phyloP scores from a whole-genome alignment of 2,329 filamentous ascomycete species.

The Ophiostoma angusticollis region DNA sequence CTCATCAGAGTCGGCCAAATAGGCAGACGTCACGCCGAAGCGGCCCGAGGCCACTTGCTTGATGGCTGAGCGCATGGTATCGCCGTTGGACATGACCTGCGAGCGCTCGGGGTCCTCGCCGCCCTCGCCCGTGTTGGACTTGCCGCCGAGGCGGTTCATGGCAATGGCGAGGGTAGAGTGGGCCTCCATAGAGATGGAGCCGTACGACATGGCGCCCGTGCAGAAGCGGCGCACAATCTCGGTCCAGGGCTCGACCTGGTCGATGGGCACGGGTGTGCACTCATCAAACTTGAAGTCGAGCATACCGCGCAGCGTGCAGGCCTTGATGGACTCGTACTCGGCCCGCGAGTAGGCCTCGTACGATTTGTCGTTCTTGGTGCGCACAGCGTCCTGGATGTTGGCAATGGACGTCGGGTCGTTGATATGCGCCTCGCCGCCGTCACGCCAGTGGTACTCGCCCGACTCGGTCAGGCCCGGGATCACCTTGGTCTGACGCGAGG shows the following conservation, averaged over 20 bases:
- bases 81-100: conserved; percentile 73
- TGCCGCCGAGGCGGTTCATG: conserved; percentile 93
- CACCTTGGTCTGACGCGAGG: conserved; percentile 61
- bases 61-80: conserved; percentile 94
- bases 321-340: conserved; percentile 92
- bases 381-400: conserved; percentile 92
- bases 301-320: conserved; percentile 85
- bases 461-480: conserved; percentile 78
- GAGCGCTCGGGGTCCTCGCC: conserved; percentile 91
- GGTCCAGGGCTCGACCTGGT: conserved; percentile 96
- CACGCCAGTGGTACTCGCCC: conserved; percentile 96
- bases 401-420: conserved; percentile 92
- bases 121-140: conserved; percentile 96
- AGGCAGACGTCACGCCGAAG: conserved; percentile 91
- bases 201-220: conserved; percentile 96
- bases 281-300: conserved; percentile 95
- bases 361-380: conserved; percentile 95
- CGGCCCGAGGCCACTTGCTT: conserved; percentile 95
- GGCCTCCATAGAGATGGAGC: conserved; percentile 96
- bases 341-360: conserved; percentile 92
- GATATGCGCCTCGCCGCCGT: conserved; percentile 87
- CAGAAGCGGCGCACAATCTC: conserved; percentile 95
- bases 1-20: conserved; percentile 89
- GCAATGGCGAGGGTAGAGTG: conserved; percentile 91
- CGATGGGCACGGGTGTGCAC: conserved; percentile 71